Conservation (phyloP, 768 basidiomycete genomes). For the Boletus tylopilopsis region DNA sequence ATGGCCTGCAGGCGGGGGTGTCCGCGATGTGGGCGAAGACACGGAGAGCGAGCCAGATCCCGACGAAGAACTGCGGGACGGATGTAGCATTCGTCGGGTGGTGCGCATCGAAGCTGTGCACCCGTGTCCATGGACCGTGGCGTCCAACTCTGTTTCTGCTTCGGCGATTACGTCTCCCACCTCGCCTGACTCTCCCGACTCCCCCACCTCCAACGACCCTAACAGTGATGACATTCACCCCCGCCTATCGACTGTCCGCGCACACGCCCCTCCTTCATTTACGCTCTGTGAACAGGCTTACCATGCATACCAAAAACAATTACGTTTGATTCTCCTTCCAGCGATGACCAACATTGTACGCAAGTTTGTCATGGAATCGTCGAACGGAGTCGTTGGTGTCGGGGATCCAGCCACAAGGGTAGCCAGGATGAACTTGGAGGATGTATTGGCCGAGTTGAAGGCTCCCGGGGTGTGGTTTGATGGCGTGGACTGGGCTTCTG, state of each 20-base stretch:
- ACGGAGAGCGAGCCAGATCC: conserved; percentile 28
- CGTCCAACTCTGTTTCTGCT: conserved; percentile 9
- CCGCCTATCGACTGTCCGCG: conserved; percentile 40
- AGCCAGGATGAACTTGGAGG: conserved; percentile 54
- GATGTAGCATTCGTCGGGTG: conserved; percentile 17
- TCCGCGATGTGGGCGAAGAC: conserved; percentile 23
- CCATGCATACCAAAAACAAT: conserved; percentile 52
- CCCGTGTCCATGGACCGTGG: conserved; percentile 62
- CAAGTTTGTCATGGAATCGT: conserved; percentile 60
- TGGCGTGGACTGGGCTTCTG: conserved; percentile 59
- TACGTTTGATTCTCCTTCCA: conserved; percentile 57
- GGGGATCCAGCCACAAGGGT: conserved; percentile 56
- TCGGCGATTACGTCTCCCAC: conserved; percentile 12
- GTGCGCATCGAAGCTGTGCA: conserved; percentile 31
- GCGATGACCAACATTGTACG: conserved; percentile 69
- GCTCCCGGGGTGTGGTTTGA: conserved; percentile 67
- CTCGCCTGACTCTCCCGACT: conserved; percentile 22
- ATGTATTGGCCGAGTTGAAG: conserved; percentile 53
- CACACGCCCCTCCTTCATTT: conserved; percentile 57
- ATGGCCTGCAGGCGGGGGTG: conserved; percentile 37
- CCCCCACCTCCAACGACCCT: conserved; percentile 8
- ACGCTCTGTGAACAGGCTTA: conserved; percentile 63
- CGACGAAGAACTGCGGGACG: conserved; percentile 18
- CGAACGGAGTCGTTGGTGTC: conserved; percentile 35
- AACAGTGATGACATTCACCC: conserved; percentile 41